A percentile compares a stretch with the other conserved stretches of the same genome.
Evolutionary conservation across 2,329 filamentous ascomycete genomes (phyloP).

Genomic region (Talaromyces atroroseus): DNA sequence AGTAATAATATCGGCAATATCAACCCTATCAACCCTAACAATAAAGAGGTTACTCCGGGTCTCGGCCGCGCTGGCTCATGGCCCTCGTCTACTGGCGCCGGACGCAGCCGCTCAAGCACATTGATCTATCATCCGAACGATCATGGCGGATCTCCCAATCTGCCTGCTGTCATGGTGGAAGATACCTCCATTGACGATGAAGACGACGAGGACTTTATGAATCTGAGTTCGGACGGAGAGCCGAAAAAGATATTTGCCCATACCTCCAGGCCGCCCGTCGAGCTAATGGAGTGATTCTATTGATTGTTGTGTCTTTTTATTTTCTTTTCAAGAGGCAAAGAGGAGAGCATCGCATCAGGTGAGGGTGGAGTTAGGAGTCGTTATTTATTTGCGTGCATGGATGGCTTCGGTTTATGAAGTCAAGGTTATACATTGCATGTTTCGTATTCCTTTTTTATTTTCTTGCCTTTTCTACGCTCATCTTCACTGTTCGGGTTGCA

Average conservation of each 20-base stretch:
- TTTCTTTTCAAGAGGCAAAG: not conserved
- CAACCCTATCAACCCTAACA: not conserved
- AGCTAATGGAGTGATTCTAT: conserved; percentile 50
- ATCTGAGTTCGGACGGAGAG: conserved; percentile 17
- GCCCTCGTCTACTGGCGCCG: conserved; percentile 23
- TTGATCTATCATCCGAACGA: conserved; percentile 60
- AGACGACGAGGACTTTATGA: conserved; percentile 37
- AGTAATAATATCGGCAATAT: too few relatives aligned
- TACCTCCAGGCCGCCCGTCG: conserved; percentile 52
- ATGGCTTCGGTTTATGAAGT: too few relatives aligned
- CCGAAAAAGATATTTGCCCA: conserved; percentile 45
- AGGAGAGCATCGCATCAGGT: not conserved
- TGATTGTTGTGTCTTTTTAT: not conserved
- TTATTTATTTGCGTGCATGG: not conserved
- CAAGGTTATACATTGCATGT: not conserved
- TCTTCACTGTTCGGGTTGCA: not conserved
- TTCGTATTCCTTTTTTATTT: not conserved
- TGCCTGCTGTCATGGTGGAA: conserved; percentile 60
- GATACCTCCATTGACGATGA: conserved; percentile 48
- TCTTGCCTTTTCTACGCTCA: not conserved
- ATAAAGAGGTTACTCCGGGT: conserved; percentile 13
- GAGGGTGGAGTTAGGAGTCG: not conserved
- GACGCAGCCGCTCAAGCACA: conserved; percentile 50
- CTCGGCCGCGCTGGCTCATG: conserved; percentile 9
- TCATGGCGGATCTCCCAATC: conserved; percentile 53